These are phyloP conservation scores for Lolium perenne DNA, from an alignment of 176 grass and related monocot genomes.

Conservation along the genomic window DNA sequence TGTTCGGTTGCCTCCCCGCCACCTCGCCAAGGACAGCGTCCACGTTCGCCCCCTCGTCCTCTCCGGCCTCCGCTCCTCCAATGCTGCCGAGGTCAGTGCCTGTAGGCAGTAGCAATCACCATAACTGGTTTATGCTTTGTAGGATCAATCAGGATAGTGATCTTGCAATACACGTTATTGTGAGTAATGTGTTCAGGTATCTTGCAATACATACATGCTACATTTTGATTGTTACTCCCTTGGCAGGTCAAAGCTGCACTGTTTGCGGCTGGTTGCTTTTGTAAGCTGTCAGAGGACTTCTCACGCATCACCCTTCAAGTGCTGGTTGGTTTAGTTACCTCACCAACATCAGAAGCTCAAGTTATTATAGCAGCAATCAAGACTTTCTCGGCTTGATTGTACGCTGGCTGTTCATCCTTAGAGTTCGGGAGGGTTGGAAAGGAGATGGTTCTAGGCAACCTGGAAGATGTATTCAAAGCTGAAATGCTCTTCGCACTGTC, in stretches of 20 bases:
- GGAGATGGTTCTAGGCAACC: constrained; percentile 47
- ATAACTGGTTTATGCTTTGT: not conserved
- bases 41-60: constrained; percentile 71
- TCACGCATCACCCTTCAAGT: constrained; percentile 64
- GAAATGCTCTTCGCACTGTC: constrained; percentile 70
- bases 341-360: constrained; percentile 40
- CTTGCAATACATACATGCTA: not conserved
- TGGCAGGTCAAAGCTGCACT: constrained; percentile 76
- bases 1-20: constrained; percentile 78
- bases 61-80: constrained; percentile 61
- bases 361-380: constrained; percentile 61
- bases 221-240: constrained; percentile 26
- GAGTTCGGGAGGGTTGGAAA: constrained; percentile 84
- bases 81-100: constrained; percentile 55
- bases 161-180: not conserved
- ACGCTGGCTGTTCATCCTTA: constrained; percentile 61
- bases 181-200: not conserved
- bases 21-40: constrained; percentile 62
- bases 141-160: constrained; percentile 7
- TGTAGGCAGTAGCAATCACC: not conserved
- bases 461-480: not conserved
- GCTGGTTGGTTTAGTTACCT: constrained; percentile 55
- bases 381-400: constrained; percentile 69
- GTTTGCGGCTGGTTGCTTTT: constrained; percentile 74
- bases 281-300: constrained; percentile 75